phyloP scores from a whole-genome alignment of 805 yeast species.

The Teunomyces tritomae region DNA sequence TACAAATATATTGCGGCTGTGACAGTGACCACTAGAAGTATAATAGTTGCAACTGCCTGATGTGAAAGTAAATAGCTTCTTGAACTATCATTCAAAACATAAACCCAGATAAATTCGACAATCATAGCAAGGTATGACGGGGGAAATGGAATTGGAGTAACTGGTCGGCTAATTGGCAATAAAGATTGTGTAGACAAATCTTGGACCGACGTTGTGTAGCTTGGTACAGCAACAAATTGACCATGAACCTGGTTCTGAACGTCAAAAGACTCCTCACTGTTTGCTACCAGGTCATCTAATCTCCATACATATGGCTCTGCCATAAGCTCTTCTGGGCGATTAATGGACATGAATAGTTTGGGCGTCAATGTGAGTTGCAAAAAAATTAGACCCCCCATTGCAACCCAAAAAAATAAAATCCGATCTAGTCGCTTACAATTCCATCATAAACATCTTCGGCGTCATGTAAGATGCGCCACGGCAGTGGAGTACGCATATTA shows the following conservation, averaged over 20 bases:
- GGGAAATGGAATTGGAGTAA: slow-evolving; percentile 42
- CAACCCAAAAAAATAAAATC: neutral
- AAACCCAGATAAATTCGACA: neutral
- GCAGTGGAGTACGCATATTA: neutral
- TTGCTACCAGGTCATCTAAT: neutral
- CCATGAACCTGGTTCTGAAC: neutral
- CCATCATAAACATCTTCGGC: slow-evolving; percentile 4
- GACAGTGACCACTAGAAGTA: neutral
- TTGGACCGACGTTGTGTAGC: neutral
- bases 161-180: slow-evolving; percentile 1
- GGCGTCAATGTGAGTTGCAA: slow-evolving; percentile 1
- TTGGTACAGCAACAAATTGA: neutral
- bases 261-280: neutral
- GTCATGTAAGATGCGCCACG: neutral
- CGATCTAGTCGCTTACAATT: slow-evolving; percentile 9
- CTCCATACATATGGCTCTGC: neutral
- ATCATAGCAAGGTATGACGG: neutral
- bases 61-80: neutral
- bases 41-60: neutral
- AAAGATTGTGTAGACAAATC: neutral
- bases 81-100: neutral
- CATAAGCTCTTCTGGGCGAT: neutral
- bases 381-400: neutral
- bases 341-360: neutral
- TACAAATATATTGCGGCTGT: neutral